These are phyloP conservation scores for Henckelia pumila DNA, from an alignment of 257 asterid genomes.

Conservation along the genomic window DNA sequence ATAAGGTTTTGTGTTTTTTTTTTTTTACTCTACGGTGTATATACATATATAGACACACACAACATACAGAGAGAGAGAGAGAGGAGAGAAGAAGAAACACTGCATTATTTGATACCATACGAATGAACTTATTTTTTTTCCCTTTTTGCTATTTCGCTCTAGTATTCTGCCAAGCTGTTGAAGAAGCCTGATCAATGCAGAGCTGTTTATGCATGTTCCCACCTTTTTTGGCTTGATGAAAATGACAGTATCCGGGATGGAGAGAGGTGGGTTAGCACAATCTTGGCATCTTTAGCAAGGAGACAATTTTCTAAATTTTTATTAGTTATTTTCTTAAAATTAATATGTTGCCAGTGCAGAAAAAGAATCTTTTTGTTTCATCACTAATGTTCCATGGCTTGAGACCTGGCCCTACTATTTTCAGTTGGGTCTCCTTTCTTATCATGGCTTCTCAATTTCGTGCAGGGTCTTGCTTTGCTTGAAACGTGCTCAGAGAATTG, in stretches of 20 bases:
- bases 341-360: background rate
- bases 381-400: background rate
- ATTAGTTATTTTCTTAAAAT: background rate
- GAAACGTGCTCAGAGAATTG: slow-evolving; percentile 93
- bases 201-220: slow-evolving; percentile 98
- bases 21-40: background rate
- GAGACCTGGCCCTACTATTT: background rate
- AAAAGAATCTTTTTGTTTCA: background rate
- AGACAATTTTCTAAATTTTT: no score
- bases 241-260: slow-evolving; percentile 85
- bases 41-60: no score
- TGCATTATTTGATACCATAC: background rate
- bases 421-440: slow-evolving; percentile 6
- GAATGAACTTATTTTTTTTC: slow-evolving; percentile 23
- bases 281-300: background rate
- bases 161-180: slow-evolving; percentile 97
- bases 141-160: slow-evolving; percentile 19
- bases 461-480: slow-evolving; percentile 90
- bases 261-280: slow-evolving; percentile 63
- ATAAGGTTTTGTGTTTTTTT: background rate
- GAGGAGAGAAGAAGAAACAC: background rate
- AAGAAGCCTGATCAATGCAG: slow-evolving; percentile 98
- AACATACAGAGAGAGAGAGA: background rate
- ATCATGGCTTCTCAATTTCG: slow-evolving; percentile 17
- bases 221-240: slow-evolving; percentile 95